phyloP scores from a whole-genome alignment of 1,284 basidiomycete species.

The Ganoderma leucocontextum region DNA sequence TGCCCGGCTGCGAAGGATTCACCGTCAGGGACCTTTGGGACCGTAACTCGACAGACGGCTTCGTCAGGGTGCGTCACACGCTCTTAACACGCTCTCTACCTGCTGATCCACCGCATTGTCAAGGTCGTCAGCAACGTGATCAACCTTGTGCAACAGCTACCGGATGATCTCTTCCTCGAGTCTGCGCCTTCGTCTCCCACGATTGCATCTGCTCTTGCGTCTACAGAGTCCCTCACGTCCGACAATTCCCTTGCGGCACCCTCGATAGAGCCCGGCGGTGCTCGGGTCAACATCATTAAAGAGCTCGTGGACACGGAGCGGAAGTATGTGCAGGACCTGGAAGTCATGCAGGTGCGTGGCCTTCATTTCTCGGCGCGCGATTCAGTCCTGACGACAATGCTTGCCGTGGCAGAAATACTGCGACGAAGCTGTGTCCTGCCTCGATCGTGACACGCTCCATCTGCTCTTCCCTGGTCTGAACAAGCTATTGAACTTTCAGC shows the following conservation, averaged over 20 bases:
- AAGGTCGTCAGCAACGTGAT: conserved; percentile 94
- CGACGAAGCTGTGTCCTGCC: conserved; percentile 79
- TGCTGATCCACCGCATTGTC: conserved; percentile 13
- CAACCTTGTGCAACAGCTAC: conserved; percentile 85
- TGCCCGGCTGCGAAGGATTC: conserved; percentile 75
- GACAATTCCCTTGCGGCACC: conserved; percentile 43
- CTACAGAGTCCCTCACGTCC: conserved; percentile 62
- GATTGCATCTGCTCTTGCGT: conserved; percentile 60
- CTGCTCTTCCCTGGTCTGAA: conserved; percentile 96
- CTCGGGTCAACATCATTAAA: conserved; percentile 71
- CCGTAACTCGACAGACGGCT: conserved; percentile 90
- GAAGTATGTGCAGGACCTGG: conserved; percentile 98
- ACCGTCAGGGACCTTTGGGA: conserved; percentile 92
- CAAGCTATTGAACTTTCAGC: conserved; percentile 96
- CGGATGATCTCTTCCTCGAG: conserved; percentile 76
- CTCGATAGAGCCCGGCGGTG: conserved; percentile 51
- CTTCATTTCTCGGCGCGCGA: conserved; percentile 16
- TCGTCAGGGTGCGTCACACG: conserved; percentile 82
- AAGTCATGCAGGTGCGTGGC: conserved; percentile 88
- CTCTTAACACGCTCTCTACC: background rate
- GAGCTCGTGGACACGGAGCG: conserved; percentile 96
- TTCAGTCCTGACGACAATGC: conserved; percentile 28
- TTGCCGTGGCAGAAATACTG: conserved; percentile 74
- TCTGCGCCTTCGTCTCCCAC: conserved; percentile 65
- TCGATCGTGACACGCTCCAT: conserved; percentile 95